A percentile compares a stretch with the other conserved stretches of the same genome.
These are phyloP conservation scores for Candida qinlingensis DNA, from an alignment of 805 yeast genomes.

Conservation along the genomic window DNA sequence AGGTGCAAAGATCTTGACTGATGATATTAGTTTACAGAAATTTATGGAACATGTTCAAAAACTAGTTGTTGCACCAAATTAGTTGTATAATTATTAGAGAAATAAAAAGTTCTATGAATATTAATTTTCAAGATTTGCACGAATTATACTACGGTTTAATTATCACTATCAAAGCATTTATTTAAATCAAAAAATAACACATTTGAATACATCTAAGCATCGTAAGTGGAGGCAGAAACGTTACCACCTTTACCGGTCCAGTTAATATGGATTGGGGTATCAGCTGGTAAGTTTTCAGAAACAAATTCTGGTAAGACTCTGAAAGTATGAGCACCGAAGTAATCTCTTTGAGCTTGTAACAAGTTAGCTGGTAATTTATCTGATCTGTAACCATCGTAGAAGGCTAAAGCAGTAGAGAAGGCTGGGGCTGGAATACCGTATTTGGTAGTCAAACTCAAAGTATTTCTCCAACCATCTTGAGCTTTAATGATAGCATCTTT, in stretches of 20 bases:
- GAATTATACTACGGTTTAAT: not conserved
- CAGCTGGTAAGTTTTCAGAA: slow-evolving; percentile 69
- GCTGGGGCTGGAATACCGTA: slow-evolving; percentile 98
- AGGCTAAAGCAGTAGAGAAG: slow-evolving; percentile 91
- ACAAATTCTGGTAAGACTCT: slow-evolving; percentile 85
- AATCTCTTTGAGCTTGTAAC: slow-evolving; percentile 99
- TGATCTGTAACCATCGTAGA: slow-evolving; percentile 99
- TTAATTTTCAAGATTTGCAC: not conserved
- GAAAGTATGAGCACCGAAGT: slow-evolving; percentile 99
- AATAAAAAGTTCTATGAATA: not conserved
- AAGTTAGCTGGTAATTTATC: slow-evolving; percentile 94
- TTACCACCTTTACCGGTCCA: slow-evolving; percentile 99
- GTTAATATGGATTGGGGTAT: slow-evolving; percentile 87
- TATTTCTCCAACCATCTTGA: slow-evolving; percentile 92
- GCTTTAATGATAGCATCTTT: slow-evolving; percentile 87
- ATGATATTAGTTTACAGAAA: slow-evolving; percentile 35
- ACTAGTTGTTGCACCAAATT: slow-evolving; percentile 17
- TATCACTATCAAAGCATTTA: not conserved
- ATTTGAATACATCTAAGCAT: slow-evolving; percentile 50
- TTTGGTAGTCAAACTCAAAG: slow-evolving; percentile 70
- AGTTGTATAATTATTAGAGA: not conserved
- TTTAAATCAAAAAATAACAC: not conserved
- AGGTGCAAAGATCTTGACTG: slow-evolving; percentile 46
- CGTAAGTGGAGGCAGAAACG: slow-evolving; percentile 90
- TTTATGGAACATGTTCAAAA: slow-evolving; percentile 33